Evolutionary conservation across 306 rosid species (phyloP), one percentile per base, ranked within the genome.

Genomic region (Begonia masoniana): DNA sequence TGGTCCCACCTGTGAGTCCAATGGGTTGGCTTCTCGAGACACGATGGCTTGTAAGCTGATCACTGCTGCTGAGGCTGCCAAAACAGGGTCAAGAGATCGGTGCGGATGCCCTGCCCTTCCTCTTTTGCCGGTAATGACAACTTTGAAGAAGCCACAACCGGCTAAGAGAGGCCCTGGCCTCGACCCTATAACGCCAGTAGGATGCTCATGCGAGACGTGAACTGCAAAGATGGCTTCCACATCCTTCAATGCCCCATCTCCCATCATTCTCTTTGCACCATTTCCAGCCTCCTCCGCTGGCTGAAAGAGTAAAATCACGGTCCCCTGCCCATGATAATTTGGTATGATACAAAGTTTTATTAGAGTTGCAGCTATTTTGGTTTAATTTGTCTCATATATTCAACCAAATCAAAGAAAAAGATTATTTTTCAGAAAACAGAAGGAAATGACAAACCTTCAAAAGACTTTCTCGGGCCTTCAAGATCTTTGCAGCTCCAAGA

Each of bases 271-370:
- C 67, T 85, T 91, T 61, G 95, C 95, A 0, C 97, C 97, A 66
- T 91, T 91, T 0, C 97, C 97, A 13, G 97, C 97, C 68, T 91
- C 97, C 74, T 91, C 97, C 7, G 97, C 97, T 31, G 97, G 97
- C 56, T 91, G 97, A 71, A 89, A 91, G 50, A 91, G 15, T 77
- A 91, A 74, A 57, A 91, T 63, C 4, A 85, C 94, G 2, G 97
- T 91, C 43, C 97, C 97, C 97, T 91, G 67, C 9, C 9, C 39
- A 7, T 31, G 39, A 7, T 31, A 31, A 21, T 2, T 21, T 21
- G 24, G 24, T 21, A 21, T 21, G 24, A 21, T 21, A 21, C 24
- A 21, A 31, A 31, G 39, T 31, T 21, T 21, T 7, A 31, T 31
- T 31, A 31, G 9, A 31, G 7, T 31, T 31, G 39, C 39, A 7